Conservation (phyloP, 192 early-diverging fungal genomes). For the Coemansia sp. region DNA sequence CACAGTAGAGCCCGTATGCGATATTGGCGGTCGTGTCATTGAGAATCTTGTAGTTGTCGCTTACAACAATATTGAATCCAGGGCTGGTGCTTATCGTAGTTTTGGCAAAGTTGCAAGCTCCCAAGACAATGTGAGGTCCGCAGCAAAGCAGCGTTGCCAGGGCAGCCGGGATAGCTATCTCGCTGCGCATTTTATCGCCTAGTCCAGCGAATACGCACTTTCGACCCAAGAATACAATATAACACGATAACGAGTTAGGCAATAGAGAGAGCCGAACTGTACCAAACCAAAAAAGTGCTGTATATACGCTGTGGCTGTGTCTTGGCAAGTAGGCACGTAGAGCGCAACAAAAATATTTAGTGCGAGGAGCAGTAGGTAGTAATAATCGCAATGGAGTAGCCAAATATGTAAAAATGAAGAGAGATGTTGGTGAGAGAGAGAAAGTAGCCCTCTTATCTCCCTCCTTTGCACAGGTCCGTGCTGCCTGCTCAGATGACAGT, state of each 20-base stretch:
- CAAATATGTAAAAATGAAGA: neutral
- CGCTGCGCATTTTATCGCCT: constrained; percentile 23
- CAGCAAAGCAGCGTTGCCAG: constrained; percentile 1
- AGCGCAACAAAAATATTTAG: neutral
- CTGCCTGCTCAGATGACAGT: constrained; percentile 1
- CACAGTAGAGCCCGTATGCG: constrained; percentile 52
- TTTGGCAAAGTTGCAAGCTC: constrained; percentile 39
- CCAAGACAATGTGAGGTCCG: constrained; percentile 12
- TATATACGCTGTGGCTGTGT: neutral
- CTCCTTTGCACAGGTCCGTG: neutral
- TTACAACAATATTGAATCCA: constrained; percentile 48
- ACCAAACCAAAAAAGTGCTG: neutral
- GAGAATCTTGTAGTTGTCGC: constrained; percentile 53
- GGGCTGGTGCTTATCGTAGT: constrained; percentile 28
- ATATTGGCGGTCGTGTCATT: constrained; percentile 32
- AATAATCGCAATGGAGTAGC: neutral
- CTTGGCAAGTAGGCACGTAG: neutral
- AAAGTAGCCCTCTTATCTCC: neutral
- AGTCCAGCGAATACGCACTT: neutral
- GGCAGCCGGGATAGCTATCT: neutral
- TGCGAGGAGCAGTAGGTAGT: constrained; percentile 13
- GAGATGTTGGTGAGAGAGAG: neutral
- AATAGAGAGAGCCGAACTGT: neutral
- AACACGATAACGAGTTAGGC: neutral
- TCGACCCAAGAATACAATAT: neutral